Evolutionary conservation across 345 rosid genomes (phyloP), one percentile per base, ranked within the genome.

Genomic region (Garcia nutans): DNA sequence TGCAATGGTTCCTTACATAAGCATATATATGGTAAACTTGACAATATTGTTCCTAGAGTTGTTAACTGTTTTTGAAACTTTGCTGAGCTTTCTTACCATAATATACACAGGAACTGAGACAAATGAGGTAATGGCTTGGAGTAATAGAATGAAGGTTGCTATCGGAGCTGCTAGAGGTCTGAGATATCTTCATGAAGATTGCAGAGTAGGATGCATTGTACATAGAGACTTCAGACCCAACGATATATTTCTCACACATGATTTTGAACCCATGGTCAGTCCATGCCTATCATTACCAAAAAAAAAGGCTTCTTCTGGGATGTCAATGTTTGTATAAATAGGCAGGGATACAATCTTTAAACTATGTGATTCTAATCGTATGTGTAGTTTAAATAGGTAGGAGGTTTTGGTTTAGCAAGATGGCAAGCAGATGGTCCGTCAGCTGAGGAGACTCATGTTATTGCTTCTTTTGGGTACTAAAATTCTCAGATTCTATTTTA

Each of bases 101-200:
- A 66, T 80, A 76, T 45, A 65, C 55, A 23, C 75, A 86, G 78
- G 85, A 44, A 49, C 45, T 50, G 78, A 87, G 65, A 11, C 66
- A 70, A 15, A 74, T 8, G 77, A 77, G 76, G 80, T 84, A 17
- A 71, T 91, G 91, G 82, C 64, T 45, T 78, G 90, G 91, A 42
- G 75, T 28, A 68, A 76, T 26, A 74, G 90, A 82, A 86, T 83
- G 82, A 86, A 84, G 74, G 85, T 89, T 45, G 93, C 93, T 12
- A 77, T 83, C 47, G 95, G 95, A 56, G 91, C 92, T 24, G 95
- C 92, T 16, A 69, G 91, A 80, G 95, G 95, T 47, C 82, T 90
- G 79, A 67, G 90, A 65, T 90, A 89, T 75, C 91, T 90, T 50
- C 95, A 90, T 61, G 92, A 90, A 80, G 95, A 89, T 77, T 90